These are phyloP conservation scores for Reticulascus tulasneorum DNA, from an alignment of 2,329 filamentous ascomycete species.

Conservation along the genomic window DNA sequence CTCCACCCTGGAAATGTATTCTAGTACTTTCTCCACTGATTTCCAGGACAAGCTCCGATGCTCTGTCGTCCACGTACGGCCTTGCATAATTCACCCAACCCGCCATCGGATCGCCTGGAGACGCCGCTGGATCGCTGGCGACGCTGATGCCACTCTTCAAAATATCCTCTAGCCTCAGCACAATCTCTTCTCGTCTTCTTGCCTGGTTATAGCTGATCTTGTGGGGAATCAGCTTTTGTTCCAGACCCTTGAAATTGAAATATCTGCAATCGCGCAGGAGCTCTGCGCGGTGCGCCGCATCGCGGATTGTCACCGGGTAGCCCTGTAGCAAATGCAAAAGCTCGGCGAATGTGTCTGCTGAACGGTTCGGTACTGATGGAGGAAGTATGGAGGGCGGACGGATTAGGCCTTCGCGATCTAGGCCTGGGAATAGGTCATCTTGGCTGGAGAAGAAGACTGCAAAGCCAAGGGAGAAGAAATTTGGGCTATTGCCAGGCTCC, in stretches of 20 bases:
- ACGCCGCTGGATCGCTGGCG: constrained; percentile 37
- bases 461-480: constrained; percentile 92
- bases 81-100: constrained; percentile 74
- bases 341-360: constrained; percentile 79
- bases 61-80: constrained; percentile 75
- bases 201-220: constrained; percentile 70
- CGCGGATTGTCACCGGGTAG: constrained; percentile 73
- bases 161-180: constrained; percentile 79
- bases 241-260: constrained; percentile 86
- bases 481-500: constrained; percentile 83
- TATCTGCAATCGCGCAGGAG: constrained; percentile 85
- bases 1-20: constrained; percentile 41
- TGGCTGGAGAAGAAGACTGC: constrained; percentile 81
- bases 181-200: constrained; percentile 68
- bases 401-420: constrained; percentile 73
- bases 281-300: constrained; percentile 71
- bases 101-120: constrained; percentile 24
- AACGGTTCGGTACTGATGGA: constrained; percentile 74
- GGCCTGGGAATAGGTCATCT: constrained; percentile 77
- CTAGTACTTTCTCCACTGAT: constrained; percentile 64
- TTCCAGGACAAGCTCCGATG: constrained; percentile 75
- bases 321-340: constrained; percentile 77
- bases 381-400: constrained; percentile 84
- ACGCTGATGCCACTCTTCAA: constrained; percentile 79
- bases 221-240: constrained; percentile 81